Evolutionary conservation across 2,329 filamentous ascomycete genomes (phyloP).

Genomic region (Boeremia exigua): DNA sequence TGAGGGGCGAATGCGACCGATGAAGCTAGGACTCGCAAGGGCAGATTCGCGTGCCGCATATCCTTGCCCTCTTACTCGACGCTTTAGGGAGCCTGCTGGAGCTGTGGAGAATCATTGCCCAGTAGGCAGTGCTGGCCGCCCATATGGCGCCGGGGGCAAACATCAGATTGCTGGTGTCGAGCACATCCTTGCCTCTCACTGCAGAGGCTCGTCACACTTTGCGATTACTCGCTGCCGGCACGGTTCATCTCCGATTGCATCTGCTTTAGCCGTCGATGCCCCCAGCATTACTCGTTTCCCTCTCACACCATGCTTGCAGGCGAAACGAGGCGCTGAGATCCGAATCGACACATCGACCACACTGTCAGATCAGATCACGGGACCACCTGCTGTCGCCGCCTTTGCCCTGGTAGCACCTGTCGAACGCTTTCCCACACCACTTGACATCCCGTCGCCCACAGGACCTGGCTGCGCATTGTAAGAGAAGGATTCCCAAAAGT

Average conservation of each 20-base stretch:
- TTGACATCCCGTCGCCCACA: constrained; percentile 18
- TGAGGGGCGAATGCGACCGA: constrained; percentile 21
- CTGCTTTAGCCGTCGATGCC: constrained; percentile 29
- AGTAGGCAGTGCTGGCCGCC: constrained; percentile 15
- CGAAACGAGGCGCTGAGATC: constrained; percentile 29
- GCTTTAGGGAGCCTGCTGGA: constrained; percentile 19
- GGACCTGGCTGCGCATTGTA: constrained; percentile 18
- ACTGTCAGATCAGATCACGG: constrained; percentile 37
- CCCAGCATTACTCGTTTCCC: constrained; percentile 24
- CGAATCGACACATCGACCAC: constrained; percentile 21
- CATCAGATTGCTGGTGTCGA: constrained; percentile 14
- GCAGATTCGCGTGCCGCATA: constrained; percentile 28
- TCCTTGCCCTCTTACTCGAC: constrained; percentile 25
- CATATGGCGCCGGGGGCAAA: constrained; percentile 16
- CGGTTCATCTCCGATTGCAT: constrained; percentile 50
- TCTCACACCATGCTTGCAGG: constrained; percentile 35
- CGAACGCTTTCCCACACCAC: constrained; percentile 24
- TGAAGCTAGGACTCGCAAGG: constrained; percentile 30
- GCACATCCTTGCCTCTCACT: constrained; percentile 17
- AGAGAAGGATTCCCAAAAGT: constrained; percentile 21
- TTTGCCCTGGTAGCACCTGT: constrained; percentile 35
- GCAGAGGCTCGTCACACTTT: constrained; percentile 19
- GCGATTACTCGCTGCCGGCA: constrained; percentile 32
- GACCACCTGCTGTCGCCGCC: constrained; percentile 26
- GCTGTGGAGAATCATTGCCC: constrained; percentile 19